These are phyloP conservation scores for Carex arenaria DNA, from an alignment of 202 grass and related monocot genomes.

Conservation along the genomic window DNA sequence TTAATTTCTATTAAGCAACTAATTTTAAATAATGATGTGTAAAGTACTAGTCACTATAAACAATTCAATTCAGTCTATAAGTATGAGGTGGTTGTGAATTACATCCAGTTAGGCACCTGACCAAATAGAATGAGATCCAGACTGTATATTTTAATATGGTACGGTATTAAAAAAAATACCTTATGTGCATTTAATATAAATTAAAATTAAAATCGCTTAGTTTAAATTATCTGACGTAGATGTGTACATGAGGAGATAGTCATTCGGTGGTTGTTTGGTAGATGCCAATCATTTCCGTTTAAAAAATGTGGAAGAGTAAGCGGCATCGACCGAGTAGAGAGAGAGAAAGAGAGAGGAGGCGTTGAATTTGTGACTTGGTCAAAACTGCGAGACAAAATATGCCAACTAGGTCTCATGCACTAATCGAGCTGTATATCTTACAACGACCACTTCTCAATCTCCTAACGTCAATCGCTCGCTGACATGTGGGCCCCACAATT, in stretches of 20 bases:
- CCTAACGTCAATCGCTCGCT: background rate
- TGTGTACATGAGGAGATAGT: no score
- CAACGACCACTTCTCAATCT: background rate
- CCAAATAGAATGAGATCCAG: no score
- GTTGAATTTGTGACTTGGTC: constrained; percentile 10
- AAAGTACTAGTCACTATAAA: no score
- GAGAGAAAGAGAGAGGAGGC: background rate
- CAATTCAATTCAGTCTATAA: no score
- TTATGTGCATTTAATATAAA: no score
- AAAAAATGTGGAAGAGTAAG: background rate
- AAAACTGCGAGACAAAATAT: background rate
- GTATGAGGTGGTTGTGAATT: no score
- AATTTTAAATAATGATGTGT: background rate
- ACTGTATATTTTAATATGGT: no score
- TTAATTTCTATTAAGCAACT: background rate
- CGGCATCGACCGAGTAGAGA: background rate
- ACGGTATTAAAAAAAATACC: no score
- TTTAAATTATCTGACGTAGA: no score
- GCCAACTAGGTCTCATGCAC: background rate
- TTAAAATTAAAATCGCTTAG: no score
- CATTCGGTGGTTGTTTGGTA: background rate
- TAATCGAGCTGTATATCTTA: background rate
- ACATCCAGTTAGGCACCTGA: no score
- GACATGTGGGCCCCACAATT: background rate
- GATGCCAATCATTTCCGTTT: background rate